Conservation (phyloP, 495 filamentous ascomycete species). For the Penicillium odoratum region DNA sequence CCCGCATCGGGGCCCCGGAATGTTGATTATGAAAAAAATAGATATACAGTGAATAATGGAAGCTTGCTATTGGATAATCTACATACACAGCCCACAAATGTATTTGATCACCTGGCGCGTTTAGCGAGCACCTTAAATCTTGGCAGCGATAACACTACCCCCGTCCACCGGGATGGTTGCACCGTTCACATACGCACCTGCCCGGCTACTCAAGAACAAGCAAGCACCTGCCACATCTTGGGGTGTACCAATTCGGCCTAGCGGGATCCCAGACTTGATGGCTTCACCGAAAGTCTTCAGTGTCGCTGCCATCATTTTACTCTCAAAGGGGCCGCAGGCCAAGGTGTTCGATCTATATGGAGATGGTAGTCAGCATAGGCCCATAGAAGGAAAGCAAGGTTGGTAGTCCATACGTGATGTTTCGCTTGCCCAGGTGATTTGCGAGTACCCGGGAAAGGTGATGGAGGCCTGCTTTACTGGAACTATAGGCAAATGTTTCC, state of each 20-base stretch:
- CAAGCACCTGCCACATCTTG: conserved; percentile 76
- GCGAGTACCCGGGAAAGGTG: conserved; percentile 75
- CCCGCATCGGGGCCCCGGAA: neutral
- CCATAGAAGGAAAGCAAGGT: neutral
- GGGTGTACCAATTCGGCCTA: conserved; percentile 68
- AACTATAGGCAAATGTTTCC: conserved; percentile 76
- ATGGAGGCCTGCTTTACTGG: conserved; percentile 70
- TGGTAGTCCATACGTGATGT: conserved; percentile 57
- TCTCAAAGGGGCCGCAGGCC: conserved; percentile 79
- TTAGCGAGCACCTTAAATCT: conserved; percentile 42
- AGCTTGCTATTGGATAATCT: conserved; percentile 3
- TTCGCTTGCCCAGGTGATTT: conserved; percentile 64
- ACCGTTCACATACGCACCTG: conserved; percentile 74
- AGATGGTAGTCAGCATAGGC: neutral
- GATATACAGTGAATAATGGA: conserved; percentile 5
- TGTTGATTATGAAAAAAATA: neutral
- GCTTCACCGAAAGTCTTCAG: conserved; percentile 58
- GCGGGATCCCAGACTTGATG: conserved; percentile 65
- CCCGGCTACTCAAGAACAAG: conserved; percentile 69
- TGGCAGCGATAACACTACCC: conserved; percentile 55
- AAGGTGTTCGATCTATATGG: conserved; percentile 57
- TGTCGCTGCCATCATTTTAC: conserved; percentile 81
- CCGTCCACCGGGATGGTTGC: conserved; percentile 76
- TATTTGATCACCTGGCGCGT: conserved; percentile 9
- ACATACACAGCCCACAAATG: conserved; percentile 2